Evolutionary conservation across 257 asterid species (phyloP).

Genomic region (Ophiorrhiza pumila): DNA sequence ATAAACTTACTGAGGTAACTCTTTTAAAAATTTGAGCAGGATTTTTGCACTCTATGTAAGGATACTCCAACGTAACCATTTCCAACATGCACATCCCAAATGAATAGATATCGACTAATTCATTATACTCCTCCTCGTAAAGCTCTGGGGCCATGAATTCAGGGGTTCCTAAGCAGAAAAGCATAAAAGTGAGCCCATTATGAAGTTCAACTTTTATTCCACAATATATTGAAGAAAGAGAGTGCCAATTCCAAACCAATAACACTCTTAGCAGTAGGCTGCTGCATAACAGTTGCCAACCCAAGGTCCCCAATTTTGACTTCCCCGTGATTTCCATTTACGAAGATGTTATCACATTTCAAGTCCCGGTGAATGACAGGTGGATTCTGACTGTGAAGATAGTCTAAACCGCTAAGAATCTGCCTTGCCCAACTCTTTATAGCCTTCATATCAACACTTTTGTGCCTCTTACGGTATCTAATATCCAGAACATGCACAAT

Average conservation of each 20-base stretch:
- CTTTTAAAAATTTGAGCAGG: conserved; percentile 72
- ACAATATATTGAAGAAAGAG: conserved; percentile 6
- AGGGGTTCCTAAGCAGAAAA: conserved; percentile 35
- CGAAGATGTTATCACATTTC: conserved; percentile 80
- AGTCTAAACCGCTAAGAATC: conserved; percentile 63
- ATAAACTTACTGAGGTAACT: conserved; percentile 55
- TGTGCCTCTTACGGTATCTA: conserved; percentile 65
- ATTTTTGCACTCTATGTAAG: conserved; percentile 71
- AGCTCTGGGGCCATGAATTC: conserved; percentile 91
- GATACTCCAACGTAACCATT: conserved; percentile 69
- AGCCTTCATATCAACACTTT: conserved; percentile 67
- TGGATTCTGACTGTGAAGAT: conserved; percentile 78
- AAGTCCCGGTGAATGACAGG: conserved; percentile 78
- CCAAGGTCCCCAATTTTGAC: conserved; percentile 86
- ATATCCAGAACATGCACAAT: conserved; percentile 8
- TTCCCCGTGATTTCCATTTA: conserved; percentile 80
- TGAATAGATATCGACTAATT: conserved; percentile 68
- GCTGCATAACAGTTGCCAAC: conserved; percentile 76
- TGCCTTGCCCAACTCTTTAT: conserved; percentile 77
- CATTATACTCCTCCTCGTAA: conserved; percentile 76
- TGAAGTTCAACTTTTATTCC: background rate
- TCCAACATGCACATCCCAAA: conserved; percentile 85
- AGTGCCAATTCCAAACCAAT: conserved; percentile 45
- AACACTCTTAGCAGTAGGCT: conserved; percentile 69
- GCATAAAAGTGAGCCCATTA: conserved; percentile 6